Conservation (phyloP, 1,139 yeast species). For the Geotrichum europaeum region DNA sequence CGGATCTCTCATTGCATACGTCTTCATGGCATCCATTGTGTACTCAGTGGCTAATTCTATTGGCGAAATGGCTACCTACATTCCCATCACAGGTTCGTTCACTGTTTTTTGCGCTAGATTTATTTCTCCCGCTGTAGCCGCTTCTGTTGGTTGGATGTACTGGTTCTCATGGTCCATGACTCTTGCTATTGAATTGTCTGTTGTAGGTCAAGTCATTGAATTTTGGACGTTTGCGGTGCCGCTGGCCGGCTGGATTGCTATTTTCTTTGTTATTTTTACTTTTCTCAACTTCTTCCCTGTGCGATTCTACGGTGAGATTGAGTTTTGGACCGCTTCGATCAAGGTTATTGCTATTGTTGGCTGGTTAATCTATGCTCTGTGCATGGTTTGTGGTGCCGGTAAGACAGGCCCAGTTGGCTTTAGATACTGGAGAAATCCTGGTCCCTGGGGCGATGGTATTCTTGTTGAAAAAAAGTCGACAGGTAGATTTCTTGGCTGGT, state of each 20-base stretch:
- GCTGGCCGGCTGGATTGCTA: slow-evolving; percentile 42
- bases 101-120: slow-evolving; percentile 55
- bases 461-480: slow-evolving; percentile 48
- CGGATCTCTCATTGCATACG: slow-evolving; percentile 53
- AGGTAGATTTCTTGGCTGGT: slow-evolving; percentile 46
- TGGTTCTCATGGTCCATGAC: slow-evolving; percentile 62
- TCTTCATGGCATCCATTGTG: slow-evolving; percentile 46
- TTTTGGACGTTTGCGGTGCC: slow-evolving; percentile 51
- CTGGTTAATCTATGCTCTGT: slow-evolving; percentile 59
- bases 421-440: slow-evolving; percentile 65
- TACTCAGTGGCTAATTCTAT: slow-evolving; percentile 52
- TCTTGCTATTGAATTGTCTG: slow-evolving; percentile 57
- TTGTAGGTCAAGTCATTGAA: slow-evolving; percentile 50
- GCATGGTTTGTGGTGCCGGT: slow-evolving; percentile 72
- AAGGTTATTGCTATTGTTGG: slow-evolving; percentile 50
- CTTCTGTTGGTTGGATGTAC: slow-evolving; percentile 56
- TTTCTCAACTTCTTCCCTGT: slow-evolving; percentile 35
- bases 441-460: slow-evolving; percentile 54
- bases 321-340: slow-evolving; percentile 38
- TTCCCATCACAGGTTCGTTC: slow-evolving; percentile 59
- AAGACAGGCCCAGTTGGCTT: slow-evolving; percentile 64
- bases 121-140: slow-evolving; percentile 57
- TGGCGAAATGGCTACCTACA: slow-evolving; percentile 60
- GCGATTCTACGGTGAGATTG: slow-evolving; percentile 36
- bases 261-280: slow-evolving; percentile 28